Evolutionary conservation across 192 early-diverging fungal genomes (phyloP).

Genomic region (Backusella circina): DNA sequence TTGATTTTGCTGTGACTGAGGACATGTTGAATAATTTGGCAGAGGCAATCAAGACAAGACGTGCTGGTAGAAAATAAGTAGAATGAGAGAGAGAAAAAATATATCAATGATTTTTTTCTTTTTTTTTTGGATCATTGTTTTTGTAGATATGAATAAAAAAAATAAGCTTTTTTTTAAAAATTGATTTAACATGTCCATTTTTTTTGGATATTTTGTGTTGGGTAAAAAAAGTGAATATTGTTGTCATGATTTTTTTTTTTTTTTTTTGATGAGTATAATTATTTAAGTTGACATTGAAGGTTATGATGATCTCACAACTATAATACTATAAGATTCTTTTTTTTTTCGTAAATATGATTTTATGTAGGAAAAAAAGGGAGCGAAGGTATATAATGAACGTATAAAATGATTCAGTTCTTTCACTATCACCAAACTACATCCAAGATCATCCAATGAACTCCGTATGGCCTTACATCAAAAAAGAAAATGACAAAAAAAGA

Average conservation of each 20-base stretch:
- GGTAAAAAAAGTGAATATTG: too few relatives aligned
- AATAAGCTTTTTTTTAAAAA: background rate
- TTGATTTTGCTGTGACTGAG: constrained; percentile 81
- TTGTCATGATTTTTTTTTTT: too few relatives aligned
- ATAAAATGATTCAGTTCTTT: background rate
- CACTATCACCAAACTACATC: background rate
- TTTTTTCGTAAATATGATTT: too few relatives aligned
- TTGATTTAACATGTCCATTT: too few relatives aligned
- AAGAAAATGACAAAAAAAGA: background rate
- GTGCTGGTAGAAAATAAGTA: constrained; percentile 13
- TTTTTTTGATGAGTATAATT: too few relatives aligned
- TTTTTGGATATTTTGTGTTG: too few relatives aligned
- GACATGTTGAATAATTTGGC: constrained; percentile 75
- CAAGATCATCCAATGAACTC: background rate
- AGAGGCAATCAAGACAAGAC: constrained; percentile 66
- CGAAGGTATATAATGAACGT: too few relatives aligned
- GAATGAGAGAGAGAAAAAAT: background rate
- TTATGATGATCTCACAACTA: too few relatives aligned
- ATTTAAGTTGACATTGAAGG: too few relatives aligned
- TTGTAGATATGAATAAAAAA: background rate
- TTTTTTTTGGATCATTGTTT: background rate
- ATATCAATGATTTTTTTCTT: background rate
- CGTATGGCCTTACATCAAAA: background rate
- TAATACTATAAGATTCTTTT: too few relatives aligned
- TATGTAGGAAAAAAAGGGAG: too few relatives aligned